phyloP scores from a whole-genome alignment of 2,329 filamentous ascomycete genomes.

The Colletotrichum tanaceti region DNA sequence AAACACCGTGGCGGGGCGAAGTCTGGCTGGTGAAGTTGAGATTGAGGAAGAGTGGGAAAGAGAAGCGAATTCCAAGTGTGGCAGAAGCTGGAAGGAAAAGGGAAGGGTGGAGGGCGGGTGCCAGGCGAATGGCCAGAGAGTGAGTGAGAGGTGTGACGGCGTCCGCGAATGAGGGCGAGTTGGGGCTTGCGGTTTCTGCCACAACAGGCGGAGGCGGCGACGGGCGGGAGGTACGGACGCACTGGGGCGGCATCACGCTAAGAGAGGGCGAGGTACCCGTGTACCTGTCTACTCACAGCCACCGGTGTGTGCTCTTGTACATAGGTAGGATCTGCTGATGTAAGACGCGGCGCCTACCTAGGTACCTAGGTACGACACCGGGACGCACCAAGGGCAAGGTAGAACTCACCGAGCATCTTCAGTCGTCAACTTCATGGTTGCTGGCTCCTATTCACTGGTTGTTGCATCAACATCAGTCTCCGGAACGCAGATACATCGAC shows the following conservation, averaged over 20 bases:
- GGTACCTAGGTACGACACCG: too few relatives aligned
- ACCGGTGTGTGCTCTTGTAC: too few relatives aligned
- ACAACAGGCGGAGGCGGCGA: conserved; percentile 18
- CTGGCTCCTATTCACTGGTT: neutral
- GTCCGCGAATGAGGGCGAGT: conserved; percentile 26
- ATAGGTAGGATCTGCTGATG: neutral
- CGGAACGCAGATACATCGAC: neutral
- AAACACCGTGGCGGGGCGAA: conserved; percentile 9
- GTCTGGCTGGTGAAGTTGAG: conserved; percentile 18
- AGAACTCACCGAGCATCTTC: neutral
- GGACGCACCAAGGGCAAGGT: neutral
- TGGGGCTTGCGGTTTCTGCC: conserved; percentile 35
- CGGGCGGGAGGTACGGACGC: conserved; percentile 32
- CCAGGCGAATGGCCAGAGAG: conserved; percentile 25
- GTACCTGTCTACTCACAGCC: neutral
- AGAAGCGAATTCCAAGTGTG: conserved; percentile 37
- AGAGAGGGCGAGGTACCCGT: conserved; percentile 9
- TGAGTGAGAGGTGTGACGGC: conserved; percentile 33
- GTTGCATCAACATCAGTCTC: neutral
- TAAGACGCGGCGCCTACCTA: conserved; percentile 6
- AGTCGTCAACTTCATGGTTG: neutral
- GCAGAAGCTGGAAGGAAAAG: conserved; percentile 40
- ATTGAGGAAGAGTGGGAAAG: conserved; percentile 34
- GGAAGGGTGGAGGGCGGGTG: conserved; percentile 38
- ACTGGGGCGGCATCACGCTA: conserved; percentile 19